Evolutionary conservation across 164 flowering plant genomes (phyloP), one percentile per base, ranked within the genome.

Genomic region (Akebia trifoliata): DNA sequence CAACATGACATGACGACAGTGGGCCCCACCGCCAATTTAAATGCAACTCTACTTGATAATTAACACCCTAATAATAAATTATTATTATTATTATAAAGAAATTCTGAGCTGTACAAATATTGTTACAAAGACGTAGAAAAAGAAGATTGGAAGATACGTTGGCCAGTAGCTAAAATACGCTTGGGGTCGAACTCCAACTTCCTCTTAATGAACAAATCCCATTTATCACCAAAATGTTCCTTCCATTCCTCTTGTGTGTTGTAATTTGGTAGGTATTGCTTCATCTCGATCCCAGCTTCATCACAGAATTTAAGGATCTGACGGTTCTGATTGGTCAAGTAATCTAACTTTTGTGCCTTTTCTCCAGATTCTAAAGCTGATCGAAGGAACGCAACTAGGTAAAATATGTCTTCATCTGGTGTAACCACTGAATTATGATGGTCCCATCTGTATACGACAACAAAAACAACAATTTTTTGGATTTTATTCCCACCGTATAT

Each of bases 381-480:
- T 45, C 97, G 63, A 0, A 90, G 84, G 30, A 93, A 49, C 1
- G 87, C 97, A 32, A 93, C 96, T 26, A 87, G 54, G 67, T 93
- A 93, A 66, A 93, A 93, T 60, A 83, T 79, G 4, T 86, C 93
- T 62, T 87, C 97, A 0, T 87, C 83, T 21, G 97, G 97, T 25
- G 86, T 90, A 51, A 90, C 95, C 40, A 68, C 97, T 6, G 99
- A 93, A 40, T 65, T 83, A 57, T 74, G 55, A 1, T 74, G 56
- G 67, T 93, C 93, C 97, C 97, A 93, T 70, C 99, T 93, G 54
- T 49, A 29, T 8, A 32, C 58, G 3, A 8, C 39, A 66, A 10
- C 31, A 10, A 11, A 1, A 32, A 8, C 15, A 35, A 31, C 24
- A 51, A 4, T n/a, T n/a, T n/a, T n/a, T n/a, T n/a, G n/a, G n/a